phyloP scores from a whole-genome alignment of 2,329 filamentous ascomycete species.

The Alternaria solani region DNA sequence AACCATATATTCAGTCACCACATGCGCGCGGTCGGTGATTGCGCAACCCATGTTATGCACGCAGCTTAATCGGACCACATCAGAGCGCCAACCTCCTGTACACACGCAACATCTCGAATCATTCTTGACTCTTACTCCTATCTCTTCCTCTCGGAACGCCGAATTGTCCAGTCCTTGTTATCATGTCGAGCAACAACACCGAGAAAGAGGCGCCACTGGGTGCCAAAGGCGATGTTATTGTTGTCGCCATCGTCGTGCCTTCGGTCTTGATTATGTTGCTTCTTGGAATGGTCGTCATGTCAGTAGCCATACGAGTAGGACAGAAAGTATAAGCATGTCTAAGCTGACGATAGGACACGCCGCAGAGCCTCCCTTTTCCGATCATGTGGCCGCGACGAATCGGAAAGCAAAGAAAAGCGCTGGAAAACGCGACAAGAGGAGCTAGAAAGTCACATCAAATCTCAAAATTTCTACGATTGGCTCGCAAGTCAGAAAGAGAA shows the following conservation, averaged over 20 bases:
- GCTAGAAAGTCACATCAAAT: constrained; percentile 42
- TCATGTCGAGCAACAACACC: constrained; percentile 27
- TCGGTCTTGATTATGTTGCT: constrained; percentile 43
- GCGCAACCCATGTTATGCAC: constrained; percentile 24
- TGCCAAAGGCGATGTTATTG: constrained; percentile 24
- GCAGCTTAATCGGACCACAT: constrained; percentile 20
- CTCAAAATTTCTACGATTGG: constrained; percentile 48
- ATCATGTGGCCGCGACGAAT: constrained; percentile 17
- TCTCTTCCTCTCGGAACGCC: neutral
- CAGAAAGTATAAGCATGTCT: neutral
- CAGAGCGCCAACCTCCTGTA: constrained; percentile 7
- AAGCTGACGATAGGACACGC: constrained; percentile 23
- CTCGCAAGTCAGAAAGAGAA: constrained; percentile 33
- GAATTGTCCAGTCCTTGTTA: neutral
- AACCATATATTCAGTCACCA: constrained; percentile 10
- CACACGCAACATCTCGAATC: constrained; percentile 7
- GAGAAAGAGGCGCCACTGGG: constrained; percentile 5
- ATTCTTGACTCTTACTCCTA: neutral
- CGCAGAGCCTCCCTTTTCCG: constrained; percentile 37
- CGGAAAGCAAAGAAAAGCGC: constrained; percentile 30
- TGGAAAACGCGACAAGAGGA: constrained; percentile 40
- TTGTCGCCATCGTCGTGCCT: constrained; percentile 45
- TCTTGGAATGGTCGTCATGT: constrained; percentile 43
- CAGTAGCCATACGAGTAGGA: constrained; percentile 7
- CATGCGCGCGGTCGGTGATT: constrained; percentile 11